Evolutionary conservation across 2,329 filamentous ascomycete genomes (phyloP).

Genomic region (Endothia cerciana): DNA sequence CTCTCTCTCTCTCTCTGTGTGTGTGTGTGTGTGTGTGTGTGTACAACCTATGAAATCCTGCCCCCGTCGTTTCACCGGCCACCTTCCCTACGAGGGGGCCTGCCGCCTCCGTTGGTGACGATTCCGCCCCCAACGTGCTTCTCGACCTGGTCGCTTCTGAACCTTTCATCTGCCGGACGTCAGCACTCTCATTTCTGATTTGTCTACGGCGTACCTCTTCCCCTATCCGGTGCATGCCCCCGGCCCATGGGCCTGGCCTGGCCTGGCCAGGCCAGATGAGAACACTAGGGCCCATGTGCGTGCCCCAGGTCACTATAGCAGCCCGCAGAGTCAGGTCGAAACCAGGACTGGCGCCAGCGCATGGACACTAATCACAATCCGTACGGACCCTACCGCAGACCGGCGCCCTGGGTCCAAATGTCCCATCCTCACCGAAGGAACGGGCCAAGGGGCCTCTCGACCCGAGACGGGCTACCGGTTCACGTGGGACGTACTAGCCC

Average conservation of each 20-base stretch:
- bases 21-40: too few relatives aligned
- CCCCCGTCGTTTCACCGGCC: conserved; percentile 8
- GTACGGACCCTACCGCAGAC: not conserved
- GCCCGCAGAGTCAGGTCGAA: not conserved
- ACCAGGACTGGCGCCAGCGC: not conserved
- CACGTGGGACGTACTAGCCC: conserved; percentile 10
- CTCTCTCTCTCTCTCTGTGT: not conserved
- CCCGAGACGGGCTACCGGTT: not conserved
- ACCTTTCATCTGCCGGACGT: conserved; percentile 22
- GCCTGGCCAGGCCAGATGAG: too few relatives aligned
- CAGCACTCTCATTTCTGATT: conserved; percentile 25
- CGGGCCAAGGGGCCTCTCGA: not conserved
- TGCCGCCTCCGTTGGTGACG: conserved; percentile 12
- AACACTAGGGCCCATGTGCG: not conserved
- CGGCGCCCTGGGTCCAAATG: conserved; percentile 6
- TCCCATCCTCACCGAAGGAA: conserved; percentile 3
- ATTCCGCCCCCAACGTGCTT: conserved; percentile 23
- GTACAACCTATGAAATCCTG: not conserved
- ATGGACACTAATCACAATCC: not conserved
- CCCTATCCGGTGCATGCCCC: conserved; percentile 23
- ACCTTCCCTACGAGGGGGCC: not conserved
- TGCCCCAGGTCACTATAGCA: not conserved
- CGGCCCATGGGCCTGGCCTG: conserved; percentile 1
- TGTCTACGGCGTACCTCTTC: conserved; percentile 6
- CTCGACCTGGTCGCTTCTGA: conserved; percentile 3